Conservation (phyloP, 768 basidiomycete species). For the Mycena galericulata region DNA sequence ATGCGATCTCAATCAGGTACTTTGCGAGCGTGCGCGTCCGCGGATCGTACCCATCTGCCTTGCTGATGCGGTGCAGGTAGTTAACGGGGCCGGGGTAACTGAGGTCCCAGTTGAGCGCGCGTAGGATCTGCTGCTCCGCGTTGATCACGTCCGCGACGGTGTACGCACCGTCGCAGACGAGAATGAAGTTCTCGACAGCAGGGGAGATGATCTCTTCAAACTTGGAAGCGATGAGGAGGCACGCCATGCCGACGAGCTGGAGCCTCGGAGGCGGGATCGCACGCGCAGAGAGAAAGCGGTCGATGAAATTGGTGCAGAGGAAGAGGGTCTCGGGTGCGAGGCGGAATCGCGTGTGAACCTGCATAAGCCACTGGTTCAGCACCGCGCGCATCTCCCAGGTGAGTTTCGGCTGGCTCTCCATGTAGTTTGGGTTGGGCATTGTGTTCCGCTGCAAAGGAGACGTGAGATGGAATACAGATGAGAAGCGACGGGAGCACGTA, state of each 20-base stretch:
- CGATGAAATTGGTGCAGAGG: slow-evolving; percentile 87
- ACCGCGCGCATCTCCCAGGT: slow-evolving; percentile 92
- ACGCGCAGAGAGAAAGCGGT: slow-evolving; percentile 77
- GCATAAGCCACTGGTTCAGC: slow-evolving; percentile 91
- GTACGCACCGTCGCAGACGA: slow-evolving; percentile 83
- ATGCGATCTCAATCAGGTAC: slow-evolving; percentile 89
- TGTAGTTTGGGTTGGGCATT: slow-evolving; percentile 87
- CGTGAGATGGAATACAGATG: slow-evolving; percentile 2
- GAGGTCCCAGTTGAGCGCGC: slow-evolving; percentile 88
- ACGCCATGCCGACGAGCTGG: slow-evolving; percentile 91
- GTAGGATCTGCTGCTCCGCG: slow-evolving; percentile 90
- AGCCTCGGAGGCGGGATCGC: slow-evolving; percentile 86
- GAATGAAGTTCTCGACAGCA: slow-evolving; percentile 82
- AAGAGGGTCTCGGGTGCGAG: slow-evolving; percentile 93
- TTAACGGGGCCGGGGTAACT: slow-evolving; percentile 90
- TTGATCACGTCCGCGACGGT: slow-evolving; percentile 84
- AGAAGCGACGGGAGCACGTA: slow-evolving; percentile 43
- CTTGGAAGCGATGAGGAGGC: slow-evolving; percentile 90
- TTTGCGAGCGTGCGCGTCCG: slow-evolving; percentile 90
- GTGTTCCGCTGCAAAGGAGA: slow-evolving; percentile 66
- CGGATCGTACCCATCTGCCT: slow-evolving; percentile 92
- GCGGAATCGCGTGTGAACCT: slow-evolving; percentile 89
- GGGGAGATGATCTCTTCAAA: slow-evolving; percentile 95
- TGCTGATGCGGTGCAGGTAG: slow-evolving; percentile 89
- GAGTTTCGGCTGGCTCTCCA: slow-evolving; percentile 84